A percentile compares a stretch with the other conserved stretches of the same genome.
These are phyloP conservation scores for Sabuloglossum arenarium DNA, from an alignment of 495 filamentous ascomycete genomes.

Conservation along the genomic window DNA sequence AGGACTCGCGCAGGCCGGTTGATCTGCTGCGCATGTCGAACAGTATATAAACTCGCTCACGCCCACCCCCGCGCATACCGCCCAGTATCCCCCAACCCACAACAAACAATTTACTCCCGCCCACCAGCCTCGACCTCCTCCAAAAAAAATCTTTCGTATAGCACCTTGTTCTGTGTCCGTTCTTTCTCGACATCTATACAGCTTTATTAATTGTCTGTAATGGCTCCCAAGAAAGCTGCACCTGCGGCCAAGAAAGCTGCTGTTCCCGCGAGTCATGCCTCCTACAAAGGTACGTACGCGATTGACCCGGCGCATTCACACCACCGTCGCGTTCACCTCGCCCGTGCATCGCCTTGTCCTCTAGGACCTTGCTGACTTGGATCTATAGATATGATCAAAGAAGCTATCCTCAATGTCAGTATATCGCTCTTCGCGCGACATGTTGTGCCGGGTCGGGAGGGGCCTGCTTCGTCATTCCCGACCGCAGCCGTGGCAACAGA, in stretches of 20 bases:
- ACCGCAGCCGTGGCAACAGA: slow-evolving; percentile 2
- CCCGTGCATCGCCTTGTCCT: neutral
- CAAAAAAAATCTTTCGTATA: too few species aligned
- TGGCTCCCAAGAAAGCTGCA: slow-evolving; percentile 45
- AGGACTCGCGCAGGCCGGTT: neutral
- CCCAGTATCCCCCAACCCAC: neutral
- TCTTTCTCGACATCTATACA: neutral
- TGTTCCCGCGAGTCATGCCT: slow-evolving; percentile 26
- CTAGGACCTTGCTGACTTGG: slow-evolving; percentile 20
- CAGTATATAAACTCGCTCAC: slow-evolving; percentile 1
- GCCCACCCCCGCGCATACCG: neutral
- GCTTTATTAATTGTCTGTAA: slow-evolving; percentile 10
- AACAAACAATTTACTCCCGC: neutral
- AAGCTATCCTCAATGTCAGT: slow-evolving; percentile 44
- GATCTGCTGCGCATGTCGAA: neutral
- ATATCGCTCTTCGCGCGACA: slow-evolving; percentile 21
- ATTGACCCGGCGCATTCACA: slow-evolving; percentile 7
- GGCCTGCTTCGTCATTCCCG: slow-evolving; percentile 9
- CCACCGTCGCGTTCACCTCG: neutral
- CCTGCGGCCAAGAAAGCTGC: slow-evolving; percentile 26
- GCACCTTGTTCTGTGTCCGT: neutral
- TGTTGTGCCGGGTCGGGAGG: slow-evolving; percentile 13
- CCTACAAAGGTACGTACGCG: slow-evolving; percentile 29
- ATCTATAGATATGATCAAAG: slow-evolving; percentile 41
- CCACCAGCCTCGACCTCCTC: neutral